Percentiles rank a stretch among this genome's conserved stretches.
These are phyloP conservation scores for Hylodesmum podocarpum DNA, from an alignment of 306 rosid species.

Conservation along the genomic window DNA sequence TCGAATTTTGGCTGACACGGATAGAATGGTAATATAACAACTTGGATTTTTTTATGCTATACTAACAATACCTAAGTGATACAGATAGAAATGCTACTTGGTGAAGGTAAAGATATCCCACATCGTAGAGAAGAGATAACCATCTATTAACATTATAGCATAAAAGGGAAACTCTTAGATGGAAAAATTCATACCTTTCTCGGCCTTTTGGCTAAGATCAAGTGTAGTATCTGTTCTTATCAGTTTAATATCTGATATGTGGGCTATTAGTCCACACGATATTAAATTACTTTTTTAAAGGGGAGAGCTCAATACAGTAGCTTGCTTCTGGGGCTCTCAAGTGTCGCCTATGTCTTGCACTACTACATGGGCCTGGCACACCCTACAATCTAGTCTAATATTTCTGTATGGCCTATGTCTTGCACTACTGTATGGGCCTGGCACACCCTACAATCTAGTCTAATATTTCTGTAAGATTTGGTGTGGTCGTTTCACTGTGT, in stretches of 20 bases:
- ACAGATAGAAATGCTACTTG: too few species aligned
- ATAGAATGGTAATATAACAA: too few species aligned
- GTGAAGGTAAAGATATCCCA: too few species aligned
- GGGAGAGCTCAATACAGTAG: neutral
- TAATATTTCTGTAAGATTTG: too few species aligned
- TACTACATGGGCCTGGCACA: neutral
- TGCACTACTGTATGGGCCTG: too few species aligned
- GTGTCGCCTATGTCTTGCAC: neutral
- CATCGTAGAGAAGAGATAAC: neutral
- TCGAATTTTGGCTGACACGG: too few species aligned
- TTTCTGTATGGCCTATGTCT: too few species aligned
- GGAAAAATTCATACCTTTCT: neutral
- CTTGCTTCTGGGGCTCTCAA: neutral
- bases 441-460: too few species aligned
- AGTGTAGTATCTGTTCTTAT: constrained; percentile 25
- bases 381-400: neutral
- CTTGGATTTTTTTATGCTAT: too few species aligned
- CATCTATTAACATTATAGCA: neutral
- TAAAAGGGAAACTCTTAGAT: accelerated
- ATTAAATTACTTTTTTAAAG: neutral
- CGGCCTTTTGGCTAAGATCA: constrained; percentile 26
- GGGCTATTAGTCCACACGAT: neutral
- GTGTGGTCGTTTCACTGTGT: too few species aligned
- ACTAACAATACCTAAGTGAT: too few species aligned
- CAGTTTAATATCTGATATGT: constrained; percentile 27